Evolutionary conservation across 2,329 filamentous ascomycete genomes (phyloP).

Genomic region (Bipolaris sorokiniana): DNA sequence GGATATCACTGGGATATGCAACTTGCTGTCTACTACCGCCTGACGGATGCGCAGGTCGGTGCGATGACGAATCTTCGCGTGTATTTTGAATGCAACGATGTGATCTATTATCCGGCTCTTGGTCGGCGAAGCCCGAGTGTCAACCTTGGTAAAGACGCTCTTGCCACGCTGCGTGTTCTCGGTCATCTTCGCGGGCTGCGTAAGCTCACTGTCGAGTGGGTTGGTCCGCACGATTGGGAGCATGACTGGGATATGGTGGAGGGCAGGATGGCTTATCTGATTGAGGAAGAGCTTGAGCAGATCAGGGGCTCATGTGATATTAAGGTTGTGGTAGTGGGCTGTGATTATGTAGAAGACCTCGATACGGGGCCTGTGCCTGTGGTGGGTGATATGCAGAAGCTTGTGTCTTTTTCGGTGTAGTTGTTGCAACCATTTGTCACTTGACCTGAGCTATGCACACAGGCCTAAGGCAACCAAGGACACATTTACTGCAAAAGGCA

Average conservation of each 20-base stretch:
- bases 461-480: no score
- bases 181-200: background rate
- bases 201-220: slow-evolving; percentile 5
- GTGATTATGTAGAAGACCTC: background rate
- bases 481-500: no score
- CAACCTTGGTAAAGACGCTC: background rate
- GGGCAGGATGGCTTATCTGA: background rate
- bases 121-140: background rate
- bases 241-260: slow-evolving; percentile 1
- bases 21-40: slow-evolving; percentile 8
- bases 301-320: background rate
- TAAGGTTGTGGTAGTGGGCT: background rate
- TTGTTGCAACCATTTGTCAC: background rate
- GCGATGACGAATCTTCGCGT: slow-evolving; percentile 4
- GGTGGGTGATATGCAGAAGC: background rate
- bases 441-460: background rate
- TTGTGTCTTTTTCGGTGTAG: background rate
- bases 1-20: slow-evolving; percentile 8
- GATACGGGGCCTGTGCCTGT: background rate
- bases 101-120: slow-evolving; percentile 1
- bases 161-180: background rate
- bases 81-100: background rate
- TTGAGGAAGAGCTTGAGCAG: background rate
- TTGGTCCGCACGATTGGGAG: background rate
- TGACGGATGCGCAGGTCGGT: slow-evolving; percentile 5